These are phyloP conservation scores for Cladobotryum protrusum DNA, from an alignment of 2,329 filamentous ascomycete genomes.

Conservation along the genomic window DNA sequence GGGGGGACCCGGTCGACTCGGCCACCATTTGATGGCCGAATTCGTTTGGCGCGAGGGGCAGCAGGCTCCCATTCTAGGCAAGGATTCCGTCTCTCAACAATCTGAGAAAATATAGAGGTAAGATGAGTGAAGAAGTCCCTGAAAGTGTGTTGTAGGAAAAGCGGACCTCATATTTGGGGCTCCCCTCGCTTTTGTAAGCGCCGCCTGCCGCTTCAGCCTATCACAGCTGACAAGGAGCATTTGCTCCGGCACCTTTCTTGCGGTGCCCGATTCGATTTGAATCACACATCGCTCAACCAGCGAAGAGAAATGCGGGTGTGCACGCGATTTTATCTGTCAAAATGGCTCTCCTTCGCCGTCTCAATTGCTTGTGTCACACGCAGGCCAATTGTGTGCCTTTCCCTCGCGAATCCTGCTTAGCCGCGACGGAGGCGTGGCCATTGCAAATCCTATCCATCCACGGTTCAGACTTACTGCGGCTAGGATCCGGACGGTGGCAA, in stretches of 20 bases:
- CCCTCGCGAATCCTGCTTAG: slow-evolving; percentile 12
- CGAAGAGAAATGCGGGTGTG: slow-evolving; percentile 18
- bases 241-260: slow-evolving; percentile 26
- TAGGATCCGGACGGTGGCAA: slow-evolving; percentile 10
- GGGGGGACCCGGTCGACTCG: too few relatives aligned
- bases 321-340: slow-evolving; percentile 25
- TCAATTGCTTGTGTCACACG: slow-evolving; percentile 6
- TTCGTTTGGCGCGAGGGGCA: too few relatives aligned
- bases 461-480: slow-evolving; percentile 3
- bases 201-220: slow-evolving; percentile 25
- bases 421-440: slow-evolving; percentile 8
- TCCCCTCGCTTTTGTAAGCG: slow-evolving; percentile 23
- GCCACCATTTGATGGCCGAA: too few relatives aligned
- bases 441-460: slow-evolving; percentile 4
- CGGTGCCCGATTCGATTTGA: slow-evolving; percentile 12
- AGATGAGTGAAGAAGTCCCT: slow-evolving; percentile 2
- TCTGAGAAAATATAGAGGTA: too few relatives aligned
- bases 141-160: slow-evolving; percentile 14
- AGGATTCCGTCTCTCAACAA: too few relatives aligned
- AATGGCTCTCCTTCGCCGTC: slow-evolving; percentile 21
- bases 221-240: slow-evolving; percentile 26
- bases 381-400: slow-evolving; percentile 7
- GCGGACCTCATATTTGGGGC: slow-evolving; percentile 13
- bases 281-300: slow-evolving; percentile 24
- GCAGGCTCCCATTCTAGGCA: too few relatives aligned